Evolutionary conservation across 169 alveolate genomes (phyloP).

Genomic region (Plasmodium billcollinsi): DNA sequence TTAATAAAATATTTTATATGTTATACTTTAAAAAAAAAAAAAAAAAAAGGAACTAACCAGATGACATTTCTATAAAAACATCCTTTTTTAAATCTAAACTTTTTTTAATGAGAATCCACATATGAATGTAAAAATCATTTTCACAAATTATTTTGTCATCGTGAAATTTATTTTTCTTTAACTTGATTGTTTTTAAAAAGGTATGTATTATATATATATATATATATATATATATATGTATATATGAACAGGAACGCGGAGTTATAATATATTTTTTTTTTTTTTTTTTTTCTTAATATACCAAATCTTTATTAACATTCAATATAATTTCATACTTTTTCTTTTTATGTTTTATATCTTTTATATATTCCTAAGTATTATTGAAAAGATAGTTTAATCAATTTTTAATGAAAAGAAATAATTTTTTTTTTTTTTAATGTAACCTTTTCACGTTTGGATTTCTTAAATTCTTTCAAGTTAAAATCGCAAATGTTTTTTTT

Average conservation of each 20-base stretch:
- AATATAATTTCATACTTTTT: conserved; percentile 24
- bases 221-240: background rate
- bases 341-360: conserved; percentile 54
- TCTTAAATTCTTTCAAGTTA: conserved; percentile 19
- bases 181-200: conserved; percentile 5
- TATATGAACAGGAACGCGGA: background rate
- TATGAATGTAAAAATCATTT: conserved; percentile 48
- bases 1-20: background rate
- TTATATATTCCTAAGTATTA: conserved; percentile 5
- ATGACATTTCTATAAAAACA: conserved; percentile 67
- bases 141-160: conserved; percentile 19
- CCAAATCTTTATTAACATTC: conserved; percentile 13
- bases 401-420: background rate
- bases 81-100: conserved; percentile 67
- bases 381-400: background rate
- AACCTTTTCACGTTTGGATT: conserved; percentile 26
- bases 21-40: background rate
- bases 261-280: background rate
- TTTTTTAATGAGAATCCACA: conserved; percentile 75
- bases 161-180: conserved; percentile 23
- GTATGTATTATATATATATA: too few species aligned
- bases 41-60: conserved; percentile 31
- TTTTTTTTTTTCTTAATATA: conserved; percentile 29
- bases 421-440: conserved; percentile 10
- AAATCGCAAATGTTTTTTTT: conserved; percentile 51